Conservation (phyloP, 2,329 filamentous ascomycete species). For the Claviceps fusiformis region DNA sequence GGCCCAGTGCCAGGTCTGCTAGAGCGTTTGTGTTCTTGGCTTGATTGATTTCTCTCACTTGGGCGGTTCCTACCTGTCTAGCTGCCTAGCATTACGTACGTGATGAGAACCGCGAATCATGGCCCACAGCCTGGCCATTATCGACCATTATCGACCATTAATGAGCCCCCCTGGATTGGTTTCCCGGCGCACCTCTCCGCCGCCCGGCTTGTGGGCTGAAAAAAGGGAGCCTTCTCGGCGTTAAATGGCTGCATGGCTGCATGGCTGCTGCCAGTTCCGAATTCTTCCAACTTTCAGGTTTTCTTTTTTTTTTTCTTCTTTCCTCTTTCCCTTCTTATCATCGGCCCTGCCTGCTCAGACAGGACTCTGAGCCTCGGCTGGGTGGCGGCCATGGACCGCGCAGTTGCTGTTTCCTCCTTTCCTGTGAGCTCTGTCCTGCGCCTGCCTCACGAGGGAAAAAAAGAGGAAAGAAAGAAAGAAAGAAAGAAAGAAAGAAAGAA, state of each 20-base stretch:
- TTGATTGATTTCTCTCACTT: no score
- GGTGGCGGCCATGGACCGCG: background rate
- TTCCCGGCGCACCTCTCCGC: background rate
- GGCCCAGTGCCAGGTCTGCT: no score
- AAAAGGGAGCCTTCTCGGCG: background rate
- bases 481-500: no score
- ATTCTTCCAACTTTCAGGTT: background rate
- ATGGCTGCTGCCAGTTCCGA: background rate
- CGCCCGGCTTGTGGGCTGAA: background rate
- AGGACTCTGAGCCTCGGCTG: background rate
- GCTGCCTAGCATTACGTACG: no score
- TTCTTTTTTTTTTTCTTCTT: background rate
- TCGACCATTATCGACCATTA: no score
- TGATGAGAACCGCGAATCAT: no score
- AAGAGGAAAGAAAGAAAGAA: no score
- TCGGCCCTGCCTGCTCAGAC: background rate
- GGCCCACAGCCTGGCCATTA: background rate
- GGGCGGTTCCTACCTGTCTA: no score
- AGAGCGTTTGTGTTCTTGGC: no score
- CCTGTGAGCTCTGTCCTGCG: background rate
- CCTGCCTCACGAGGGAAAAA: background rate
- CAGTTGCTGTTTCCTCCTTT: background rate
- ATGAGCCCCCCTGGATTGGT: no score
- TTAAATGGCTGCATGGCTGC: background rate
- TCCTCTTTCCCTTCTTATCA: background rate